These are phyloP conservation scores for Theileria parva DNA, from an alignment of 169 alveolate genomes.

Conservation along the genomic window DNA sequence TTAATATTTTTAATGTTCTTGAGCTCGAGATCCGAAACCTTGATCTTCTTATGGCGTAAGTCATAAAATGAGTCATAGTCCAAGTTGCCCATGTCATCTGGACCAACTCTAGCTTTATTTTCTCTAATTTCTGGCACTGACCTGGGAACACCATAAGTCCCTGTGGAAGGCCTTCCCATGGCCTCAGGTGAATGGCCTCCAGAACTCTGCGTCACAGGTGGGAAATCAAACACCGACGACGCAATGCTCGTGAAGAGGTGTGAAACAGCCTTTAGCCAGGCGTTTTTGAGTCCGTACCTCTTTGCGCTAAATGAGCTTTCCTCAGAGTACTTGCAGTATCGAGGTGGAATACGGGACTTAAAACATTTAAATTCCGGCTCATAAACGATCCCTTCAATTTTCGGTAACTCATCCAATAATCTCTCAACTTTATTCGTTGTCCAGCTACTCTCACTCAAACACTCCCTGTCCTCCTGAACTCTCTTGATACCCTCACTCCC, in stretches of 20 bases:
- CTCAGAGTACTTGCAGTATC: not conserved
- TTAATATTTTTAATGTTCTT: not conserved
- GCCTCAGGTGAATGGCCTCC: not conserved
- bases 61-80: not conserved
- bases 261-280: slow-evolving; percentile 32
- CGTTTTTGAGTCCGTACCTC: slow-evolving; percentile 25
- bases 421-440: not conserved
- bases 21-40: not conserved
- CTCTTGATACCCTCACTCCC: not conserved
- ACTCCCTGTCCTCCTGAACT: not conserved
- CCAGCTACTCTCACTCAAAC: not conserved
- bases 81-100: not conserved
- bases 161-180: not conserved
- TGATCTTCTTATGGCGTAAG: not conserved
- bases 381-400: slow-evolving; percentile 8
- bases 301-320: slow-evolving; percentile 13
- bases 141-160: not conserved
- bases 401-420: slow-evolving; percentile 6
- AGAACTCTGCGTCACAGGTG: not conserved
- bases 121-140: not conserved
- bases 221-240: not conserved
- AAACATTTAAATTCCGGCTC: slow-evolving; percentile 9
- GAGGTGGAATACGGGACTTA: slow-evolving; percentile 3
- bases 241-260: slow-evolving; percentile 7
- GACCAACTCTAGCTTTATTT: not conserved